phyloP scores from a whole-genome alignment of 768 basidiomycete species.

The Lactarius hatsudake region DNA sequence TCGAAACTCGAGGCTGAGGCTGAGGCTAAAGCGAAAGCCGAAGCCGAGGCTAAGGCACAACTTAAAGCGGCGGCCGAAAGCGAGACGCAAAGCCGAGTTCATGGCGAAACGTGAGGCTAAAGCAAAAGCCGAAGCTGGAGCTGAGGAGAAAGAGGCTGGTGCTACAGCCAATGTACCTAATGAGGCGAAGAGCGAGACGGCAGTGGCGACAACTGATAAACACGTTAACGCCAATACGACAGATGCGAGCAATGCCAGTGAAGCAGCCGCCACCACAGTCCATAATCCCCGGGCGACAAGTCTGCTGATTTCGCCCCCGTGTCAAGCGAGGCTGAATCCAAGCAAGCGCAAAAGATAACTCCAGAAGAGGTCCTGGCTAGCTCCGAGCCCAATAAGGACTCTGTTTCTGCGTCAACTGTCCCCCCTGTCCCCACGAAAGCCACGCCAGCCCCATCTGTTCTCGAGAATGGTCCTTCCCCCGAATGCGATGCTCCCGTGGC shows the following conservation, averaged over 20 bases:
- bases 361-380: not conserved
- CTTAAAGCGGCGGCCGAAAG: too few species aligned
- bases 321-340: not conserved
- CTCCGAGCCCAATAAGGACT: not conserved
- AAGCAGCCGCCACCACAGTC: not conserved
- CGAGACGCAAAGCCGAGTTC: too few species aligned
- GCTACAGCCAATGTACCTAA: not conserved
- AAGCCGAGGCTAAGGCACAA: too few species aligned
- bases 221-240: not conserved
- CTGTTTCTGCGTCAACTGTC: not conserved
- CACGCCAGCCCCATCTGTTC: not conserved
- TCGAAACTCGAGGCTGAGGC: too few species aligned
- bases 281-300: not conserved
- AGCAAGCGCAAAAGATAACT: not conserved
- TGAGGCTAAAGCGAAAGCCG: too few species aligned
- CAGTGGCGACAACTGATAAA: not conserved
- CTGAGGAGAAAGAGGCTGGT: not conserved
- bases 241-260: not conserved
- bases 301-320: not conserved
- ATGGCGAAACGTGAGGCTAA: not conserved
- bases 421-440: not conserved
- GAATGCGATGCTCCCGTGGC: not conserved
- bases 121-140: not conserved
- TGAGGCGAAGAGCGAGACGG: not conserved
- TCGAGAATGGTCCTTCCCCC: not conserved